Conservation (phyloP, 805 yeast genomes). For the Yamadazyma kitorensis region DNA sequence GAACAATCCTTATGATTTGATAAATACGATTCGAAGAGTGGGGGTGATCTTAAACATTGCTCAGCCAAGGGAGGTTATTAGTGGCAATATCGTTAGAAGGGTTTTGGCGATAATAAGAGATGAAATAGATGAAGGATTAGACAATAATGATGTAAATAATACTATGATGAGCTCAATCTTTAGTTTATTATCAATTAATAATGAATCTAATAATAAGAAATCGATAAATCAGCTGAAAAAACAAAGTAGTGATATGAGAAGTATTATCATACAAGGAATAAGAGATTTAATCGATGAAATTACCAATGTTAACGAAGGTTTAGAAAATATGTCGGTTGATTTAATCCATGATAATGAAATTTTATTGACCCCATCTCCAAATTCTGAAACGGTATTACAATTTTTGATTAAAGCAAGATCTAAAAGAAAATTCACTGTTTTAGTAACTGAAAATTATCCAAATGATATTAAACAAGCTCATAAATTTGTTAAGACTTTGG, state of each 20-base stretch:
- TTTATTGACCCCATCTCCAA: conserved; percentile 90
- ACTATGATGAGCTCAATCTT: conserved; percentile 84
- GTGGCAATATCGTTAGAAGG: conserved; percentile 89
- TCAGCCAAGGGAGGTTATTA: conserved; percentile 83
- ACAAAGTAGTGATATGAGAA: conserved; percentile 65
- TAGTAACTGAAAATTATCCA: conserved; percentile 90
- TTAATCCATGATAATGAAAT: conserved; percentile 91
- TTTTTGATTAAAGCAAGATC: conserved; percentile 82
- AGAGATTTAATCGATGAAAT: conserved; percentile 91
- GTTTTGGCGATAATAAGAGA: conserved; percentile 85
- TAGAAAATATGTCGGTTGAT: conserved; percentile 87
- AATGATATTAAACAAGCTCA: conserved; percentile 79
- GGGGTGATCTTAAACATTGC: conserved; percentile 73
- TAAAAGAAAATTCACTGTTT: conserved; percentile 87
- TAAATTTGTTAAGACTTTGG: conserved; percentile 71
- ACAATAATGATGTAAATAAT: conserved; percentile 22
- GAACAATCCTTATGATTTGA: conserved; percentile 72
- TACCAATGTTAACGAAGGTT: conserved; percentile 82
- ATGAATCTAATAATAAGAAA: conserved; percentile 13
- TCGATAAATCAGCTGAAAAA: conserved; percentile 40
- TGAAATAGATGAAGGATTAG: conserved; percentile 55
- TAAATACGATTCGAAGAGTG: conserved; percentile 65
- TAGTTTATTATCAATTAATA: conserved; percentile 61
- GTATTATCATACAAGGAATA: conserved; percentile 87
- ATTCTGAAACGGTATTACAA: conserved; percentile 82